phyloP scores from a whole-genome alignment of 2,329 filamentous ascomycete genomes.

The Fusarium foetens region DNA sequence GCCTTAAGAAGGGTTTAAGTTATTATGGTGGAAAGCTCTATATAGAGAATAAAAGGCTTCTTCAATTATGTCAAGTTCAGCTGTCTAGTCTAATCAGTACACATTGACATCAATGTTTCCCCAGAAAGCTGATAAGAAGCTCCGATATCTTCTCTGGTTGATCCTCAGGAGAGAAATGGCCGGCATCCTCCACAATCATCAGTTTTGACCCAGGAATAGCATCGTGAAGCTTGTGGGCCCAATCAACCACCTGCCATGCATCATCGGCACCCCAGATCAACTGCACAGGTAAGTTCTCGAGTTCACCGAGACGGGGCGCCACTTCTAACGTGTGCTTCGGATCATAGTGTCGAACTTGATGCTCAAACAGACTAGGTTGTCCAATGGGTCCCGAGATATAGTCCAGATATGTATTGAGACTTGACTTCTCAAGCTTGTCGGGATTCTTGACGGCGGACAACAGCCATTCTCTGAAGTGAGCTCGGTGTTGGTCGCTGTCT shows the following conservation, averaged over 20 bases:
- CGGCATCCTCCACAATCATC: constrained; percentile 41
- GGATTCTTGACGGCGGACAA: constrained; percentile 38
- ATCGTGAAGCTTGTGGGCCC: constrained; percentile 46
- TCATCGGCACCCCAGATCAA: constrained; percentile 49
- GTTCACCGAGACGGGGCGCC: constrained; percentile 35
- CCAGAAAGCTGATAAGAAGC: constrained; percentile 24
- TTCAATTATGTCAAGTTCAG: not conserved
- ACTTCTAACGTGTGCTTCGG: constrained; percentile 49
- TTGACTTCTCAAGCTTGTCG: constrained; percentile 29
- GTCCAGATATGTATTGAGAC: constrained; percentile 41
- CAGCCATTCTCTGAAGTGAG: constrained; percentile 45
- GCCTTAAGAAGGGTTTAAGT: constrained; percentile 24
- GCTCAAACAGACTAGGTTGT: constrained; percentile 48
- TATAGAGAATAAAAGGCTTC: not conserved
- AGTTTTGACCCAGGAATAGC: constrained; percentile 47
- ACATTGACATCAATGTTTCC: not conserved
- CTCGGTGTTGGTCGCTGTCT: constrained; percentile 32
- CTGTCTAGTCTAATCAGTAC: not conserved
- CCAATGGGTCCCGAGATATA: constrained; percentile 49
- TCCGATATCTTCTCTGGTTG: constrained; percentile 37
- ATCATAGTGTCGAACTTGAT: constrained; percentile 49
- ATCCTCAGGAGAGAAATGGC: constrained; percentile 48
- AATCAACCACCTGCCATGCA: constrained; percentile 46
- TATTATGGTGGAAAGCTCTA: too few species aligned
- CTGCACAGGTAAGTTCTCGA: constrained; percentile 43